phyloP scores from a whole-genome alignment of 2,329 filamentous ascomycete genomes.

The Alternaria panax region DNA sequence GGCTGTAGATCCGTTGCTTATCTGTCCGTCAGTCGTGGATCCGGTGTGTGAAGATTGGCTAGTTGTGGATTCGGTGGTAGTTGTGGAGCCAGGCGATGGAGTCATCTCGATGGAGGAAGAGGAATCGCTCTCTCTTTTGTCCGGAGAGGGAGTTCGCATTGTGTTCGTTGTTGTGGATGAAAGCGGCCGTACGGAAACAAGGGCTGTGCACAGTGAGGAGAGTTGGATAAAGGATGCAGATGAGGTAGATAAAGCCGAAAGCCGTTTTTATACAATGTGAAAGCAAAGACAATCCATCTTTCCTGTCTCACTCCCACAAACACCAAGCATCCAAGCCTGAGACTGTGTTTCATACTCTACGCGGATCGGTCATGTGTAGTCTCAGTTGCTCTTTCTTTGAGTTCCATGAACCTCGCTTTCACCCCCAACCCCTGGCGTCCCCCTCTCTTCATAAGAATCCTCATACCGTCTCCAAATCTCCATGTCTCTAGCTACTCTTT shows the following conservation, averaged over 20 bases:
- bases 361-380: not conserved
- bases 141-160: not conserved
- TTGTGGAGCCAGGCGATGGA: not conserved
- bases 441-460: conserved; percentile 61
- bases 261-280: not conserved
- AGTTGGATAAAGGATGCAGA: not conserved
- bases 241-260: not conserved
- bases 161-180: not conserved
- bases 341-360: not conserved
- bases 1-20: not conserved
- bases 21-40: not conserved
- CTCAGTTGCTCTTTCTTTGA: conserved; percentile 6
- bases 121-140: not conserved
- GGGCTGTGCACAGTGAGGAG: not conserved
- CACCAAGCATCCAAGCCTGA: not conserved
- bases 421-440: conserved; percentile 47
- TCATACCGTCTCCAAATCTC: conserved; percentile 74
- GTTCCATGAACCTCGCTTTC: conserved; percentile 39
- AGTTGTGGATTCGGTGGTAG: not conserved
- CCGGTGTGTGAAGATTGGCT: not conserved
- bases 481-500: conserved; percentile 68
- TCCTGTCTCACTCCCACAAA: not conserved
- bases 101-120: not conserved
- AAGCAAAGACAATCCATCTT: not conserved
- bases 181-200: not conserved